Evolutionary conservation across 2,329 filamentous ascomycete genomes (phyloP), one percentile per base, ranked within the genome.

Genomic region (Alternaria atra): DNA sequence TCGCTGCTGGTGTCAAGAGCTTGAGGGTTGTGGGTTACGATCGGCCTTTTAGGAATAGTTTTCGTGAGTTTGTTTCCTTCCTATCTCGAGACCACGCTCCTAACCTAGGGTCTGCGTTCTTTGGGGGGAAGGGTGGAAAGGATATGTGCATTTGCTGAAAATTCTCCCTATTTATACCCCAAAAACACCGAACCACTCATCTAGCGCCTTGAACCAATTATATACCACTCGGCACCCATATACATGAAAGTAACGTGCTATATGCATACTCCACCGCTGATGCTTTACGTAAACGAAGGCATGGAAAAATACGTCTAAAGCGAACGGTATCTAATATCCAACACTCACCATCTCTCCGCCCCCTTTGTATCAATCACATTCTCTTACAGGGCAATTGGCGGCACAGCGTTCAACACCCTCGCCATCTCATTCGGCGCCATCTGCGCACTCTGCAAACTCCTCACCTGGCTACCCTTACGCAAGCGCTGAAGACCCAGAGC

Each of bases 401-500:
- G 75, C 4, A 77, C 57, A 4, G 67, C 40, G 44, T 76, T 76
- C 58, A 84, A 62, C 17, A 83, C 50, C 40, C 72, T 72, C 40
- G 73, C 73, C 29, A 81, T 73, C 64, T 84, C 82, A 42, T 73
- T 76, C 56, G 80, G 78, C 39, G 85, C 81, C 76, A 89, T 80
- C 25, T 82, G 82, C 55, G 81, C 83, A 40, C 85, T 84, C 15
- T 83, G 84, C 69, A 89, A 63, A 29, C 82, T 80, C 59, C 86
- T 78, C 30, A 87, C 85, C 68, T 86, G 83, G 56, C 82, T 84
- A 15, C 87, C 86, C 64, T 84, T 83, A 48, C 83, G 79, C 62
- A 90, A 76, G 27, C 84, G 80, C 72, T 86, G 82, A 43, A 90
- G 75, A 2, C 87, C 87, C 40, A 86, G 77, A 1, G 84, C 85